Evolutionary conservation across 1,284 basidiomycete genomes (phyloP).

Genomic region (Marasmius fiardii): DNA sequence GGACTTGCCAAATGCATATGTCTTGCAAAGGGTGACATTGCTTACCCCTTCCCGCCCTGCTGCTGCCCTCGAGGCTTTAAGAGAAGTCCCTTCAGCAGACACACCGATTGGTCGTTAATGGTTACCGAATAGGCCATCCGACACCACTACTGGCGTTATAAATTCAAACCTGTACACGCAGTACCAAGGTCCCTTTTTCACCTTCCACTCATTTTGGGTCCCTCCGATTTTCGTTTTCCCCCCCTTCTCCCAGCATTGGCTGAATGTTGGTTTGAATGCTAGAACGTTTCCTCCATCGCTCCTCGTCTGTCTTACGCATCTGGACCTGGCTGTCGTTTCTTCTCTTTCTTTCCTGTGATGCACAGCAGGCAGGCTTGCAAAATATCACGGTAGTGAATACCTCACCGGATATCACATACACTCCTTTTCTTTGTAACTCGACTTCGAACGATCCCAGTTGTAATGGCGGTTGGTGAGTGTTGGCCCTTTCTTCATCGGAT

Average conservation of each 20-base stretch:
- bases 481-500: not conserved
- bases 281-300: not conserved
- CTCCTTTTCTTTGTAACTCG: slow-evolving; percentile 44
- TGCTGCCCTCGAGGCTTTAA: not conserved
- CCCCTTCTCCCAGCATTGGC: not conserved
- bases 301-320: slow-evolving; percentile 2
- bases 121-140: slow-evolving; percentile 4
- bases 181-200: not conserved
- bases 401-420: slow-evolving; percentile 43
- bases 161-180: not conserved
- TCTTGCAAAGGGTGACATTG: not conserved
- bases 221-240: not conserved
- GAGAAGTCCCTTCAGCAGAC: not conserved
- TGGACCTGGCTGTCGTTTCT: slow-evolving; percentile 6
- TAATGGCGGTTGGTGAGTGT: slow-evolving; percentile 43
- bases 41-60: too few species aligned
- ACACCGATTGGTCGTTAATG: slow-evolving; percentile 9
- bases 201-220: not conserved
- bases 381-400: slow-evolving; percentile 39
- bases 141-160: not conserved
- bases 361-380: slow-evolving; percentile 14
- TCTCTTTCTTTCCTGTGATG: slow-evolving; percentile 1
- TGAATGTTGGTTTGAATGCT: slow-evolving; percentile 10
- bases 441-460: slow-evolving; percentile 28
- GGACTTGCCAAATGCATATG: not conserved